Conservation (phyloP, 2,329 filamentous ascomycete genomes). For the Tolypocladium ovalisporum region DNA sequence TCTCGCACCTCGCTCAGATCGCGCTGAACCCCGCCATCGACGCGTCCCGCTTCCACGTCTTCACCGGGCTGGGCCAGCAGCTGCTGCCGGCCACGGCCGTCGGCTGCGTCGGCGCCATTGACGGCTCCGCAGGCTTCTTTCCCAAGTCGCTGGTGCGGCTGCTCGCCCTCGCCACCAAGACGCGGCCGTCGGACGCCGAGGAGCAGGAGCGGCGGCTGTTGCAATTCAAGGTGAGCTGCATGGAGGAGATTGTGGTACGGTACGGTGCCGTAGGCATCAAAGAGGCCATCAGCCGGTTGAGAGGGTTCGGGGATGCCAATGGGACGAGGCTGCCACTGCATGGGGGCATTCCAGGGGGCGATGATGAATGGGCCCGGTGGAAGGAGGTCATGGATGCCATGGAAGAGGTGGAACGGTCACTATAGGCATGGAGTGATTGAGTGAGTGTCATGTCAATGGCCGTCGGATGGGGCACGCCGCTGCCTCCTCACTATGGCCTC, state of each 20-base stretch:
- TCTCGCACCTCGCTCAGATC: constrained; percentile 53
- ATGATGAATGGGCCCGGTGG: constrained; percentile 46
- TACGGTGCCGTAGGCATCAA: constrained; percentile 56
- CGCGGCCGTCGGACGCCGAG: constrained; percentile 24
- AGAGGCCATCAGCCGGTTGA: constrained; percentile 48
- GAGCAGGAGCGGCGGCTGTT: constrained; percentile 39
- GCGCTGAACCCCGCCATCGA: constrained; percentile 49
- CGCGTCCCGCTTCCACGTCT: constrained; percentile 46
- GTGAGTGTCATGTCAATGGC: background rate
- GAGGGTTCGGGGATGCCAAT: constrained; percentile 46
- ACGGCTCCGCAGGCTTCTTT: constrained; percentile 52
- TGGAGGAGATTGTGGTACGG: constrained; percentile 50
- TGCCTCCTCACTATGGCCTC: no score
- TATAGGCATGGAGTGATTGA: constrained; percentile 6
- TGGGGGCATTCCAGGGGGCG: constrained; percentile 46
- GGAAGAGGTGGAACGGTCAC: constrained; percentile 28
- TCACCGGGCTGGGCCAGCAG: constrained; percentile 56
- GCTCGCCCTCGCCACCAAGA: constrained; percentile 32
- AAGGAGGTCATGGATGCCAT: constrained; percentile 30
- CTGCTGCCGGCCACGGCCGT: constrained; percentile 48
- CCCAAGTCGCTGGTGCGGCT: constrained; percentile 49
- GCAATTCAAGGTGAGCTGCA: constrained; percentile 49
- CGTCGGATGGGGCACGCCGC: no score
- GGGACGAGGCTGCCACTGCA: constrained; percentile 48
- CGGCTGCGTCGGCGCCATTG: constrained; percentile 49